phyloP scores from a whole-genome alignment of 371 early-diverging fungal genomes.

The Encephalitozoon cuniculi region DNA sequence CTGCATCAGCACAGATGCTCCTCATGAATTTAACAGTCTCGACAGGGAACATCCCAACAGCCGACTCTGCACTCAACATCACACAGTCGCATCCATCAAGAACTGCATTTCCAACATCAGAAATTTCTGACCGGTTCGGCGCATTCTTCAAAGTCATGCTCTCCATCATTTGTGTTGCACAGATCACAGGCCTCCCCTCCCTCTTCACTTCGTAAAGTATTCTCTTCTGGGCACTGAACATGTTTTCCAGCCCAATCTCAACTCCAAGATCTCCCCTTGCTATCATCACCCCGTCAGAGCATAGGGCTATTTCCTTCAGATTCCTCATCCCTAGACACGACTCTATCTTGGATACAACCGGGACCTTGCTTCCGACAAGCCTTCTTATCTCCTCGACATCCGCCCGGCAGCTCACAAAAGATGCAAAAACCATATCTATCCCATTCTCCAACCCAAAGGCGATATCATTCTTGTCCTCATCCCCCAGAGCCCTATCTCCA shows the following conservation, averaged over 20 bases:
- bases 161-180: slow-evolving; percentile 95
- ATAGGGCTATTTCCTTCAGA: slow-evolving; percentile 83
- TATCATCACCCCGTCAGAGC: slow-evolving; percentile 92
- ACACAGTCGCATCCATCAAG: slow-evolving; percentile 90
- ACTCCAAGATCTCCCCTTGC: slow-evolving; percentile 93
- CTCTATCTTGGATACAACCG: slow-evolving; percentile 68
- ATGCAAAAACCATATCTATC: slow-evolving; percentile 87
- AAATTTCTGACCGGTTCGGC: slow-evolving; percentile 94
- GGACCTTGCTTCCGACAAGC: slow-evolving; percentile 71
- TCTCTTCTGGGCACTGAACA: slow-evolving; percentile 85
- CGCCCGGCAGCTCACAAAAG: slow-evolving; percentile 78
- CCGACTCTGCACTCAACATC: slow-evolving; percentile 95
- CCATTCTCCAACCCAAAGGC: slow-evolving; percentile 78
- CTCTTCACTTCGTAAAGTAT: slow-evolving; percentile 83
- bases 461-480: slow-evolving; percentile 80
- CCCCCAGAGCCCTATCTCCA: slow-evolving; percentile 78
- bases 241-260: slow-evolving; percentile 80
- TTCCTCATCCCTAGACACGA: slow-evolving; percentile 83
- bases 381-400: slow-evolving; percentile 73
- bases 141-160: slow-evolving; percentile 83
- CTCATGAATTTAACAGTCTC: slow-evolving; percentile 58
- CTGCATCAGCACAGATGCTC: slow-evolving; percentile 38
- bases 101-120: slow-evolving; percentile 92
- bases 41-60: slow-evolving; percentile 73
- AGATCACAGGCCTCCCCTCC: slow-evolving; percentile 83